Percentiles rank a stretch among this genome's conserved stretches.
These are phyloP conservation scores for Hericium rajendrae DNA, from an alignment of 768 basidiomycete species.

Conservation along the genomic window DNA sequence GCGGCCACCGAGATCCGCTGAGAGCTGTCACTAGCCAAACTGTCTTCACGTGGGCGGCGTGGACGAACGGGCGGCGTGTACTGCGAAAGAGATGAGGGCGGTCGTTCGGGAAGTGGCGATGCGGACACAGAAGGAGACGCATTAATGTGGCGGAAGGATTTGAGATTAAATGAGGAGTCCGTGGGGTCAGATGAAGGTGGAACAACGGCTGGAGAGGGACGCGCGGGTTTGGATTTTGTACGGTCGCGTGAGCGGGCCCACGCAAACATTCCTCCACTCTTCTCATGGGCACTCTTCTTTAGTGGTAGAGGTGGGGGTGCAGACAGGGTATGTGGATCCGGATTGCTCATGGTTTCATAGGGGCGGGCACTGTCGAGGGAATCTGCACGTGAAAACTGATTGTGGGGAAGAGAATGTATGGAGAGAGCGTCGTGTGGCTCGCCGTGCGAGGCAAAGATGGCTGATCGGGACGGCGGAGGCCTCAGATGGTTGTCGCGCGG, in stretches of 20 bases:
- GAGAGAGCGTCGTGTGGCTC: slow-evolving; percentile 45
- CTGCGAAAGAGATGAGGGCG: slow-evolving; percentile 13
- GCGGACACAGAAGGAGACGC: slow-evolving; percentile 31
- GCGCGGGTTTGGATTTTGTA: slow-evolving; percentile 29
- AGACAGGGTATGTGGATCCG: slow-evolving; percentile 7
- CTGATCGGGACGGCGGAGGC: slow-evolving; percentile 55
- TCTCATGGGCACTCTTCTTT: slow-evolving; percentile 21
- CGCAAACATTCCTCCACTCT: slow-evolving; percentile 26
- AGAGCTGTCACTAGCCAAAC: slow-evolving; percentile 52
- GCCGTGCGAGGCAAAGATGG: slow-evolving; percentile 51
- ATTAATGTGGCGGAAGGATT: slow-evolving; percentile 59
- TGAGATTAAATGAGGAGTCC: slow-evolving; percentile 55
- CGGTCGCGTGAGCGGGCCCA: slow-evolving; percentile 34
- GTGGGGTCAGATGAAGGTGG: slow-evolving; percentile 4
- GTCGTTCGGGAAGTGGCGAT: slow-evolving; percentile 12
- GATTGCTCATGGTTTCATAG: slow-evolving; percentile 16
- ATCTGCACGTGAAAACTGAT: slow-evolving; percentile 6
- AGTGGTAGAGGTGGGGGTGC: slow-evolving; percentile 11
- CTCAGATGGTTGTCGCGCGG: slow-evolving; percentile 35
- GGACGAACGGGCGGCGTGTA: slow-evolving; percentile 26
- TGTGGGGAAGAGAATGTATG: slow-evolving; percentile 52
- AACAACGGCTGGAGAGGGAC: slow-evolving; percentile 16
- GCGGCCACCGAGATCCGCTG: slow-evolving; percentile 76
- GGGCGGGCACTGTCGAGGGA: background rate
- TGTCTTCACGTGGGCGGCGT: slow-evolving; percentile 43